Conservation (phyloP, 257 asterid genomes). For the Capsicum rhomboideum region DNA sequence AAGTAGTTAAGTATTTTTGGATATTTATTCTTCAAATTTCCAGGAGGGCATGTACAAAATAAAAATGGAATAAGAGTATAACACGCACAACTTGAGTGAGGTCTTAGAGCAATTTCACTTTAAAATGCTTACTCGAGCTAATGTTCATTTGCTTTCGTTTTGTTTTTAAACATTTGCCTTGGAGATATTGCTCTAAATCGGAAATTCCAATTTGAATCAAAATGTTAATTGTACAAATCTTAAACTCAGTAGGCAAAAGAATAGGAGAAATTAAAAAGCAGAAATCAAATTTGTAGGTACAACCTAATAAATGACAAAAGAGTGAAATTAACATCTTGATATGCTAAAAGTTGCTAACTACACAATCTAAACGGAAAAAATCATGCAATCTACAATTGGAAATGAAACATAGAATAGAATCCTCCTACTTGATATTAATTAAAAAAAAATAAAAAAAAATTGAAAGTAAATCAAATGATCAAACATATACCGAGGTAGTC, state of each 20-base stretch:
- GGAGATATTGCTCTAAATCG: not conserved
- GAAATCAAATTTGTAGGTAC: not conserved
- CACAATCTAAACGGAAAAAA: not conserved
- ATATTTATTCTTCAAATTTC: not conserved
- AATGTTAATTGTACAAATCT: not conserved
- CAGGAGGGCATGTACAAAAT: not conserved
- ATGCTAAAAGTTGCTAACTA: not conserved
- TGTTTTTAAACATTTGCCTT: not conserved
- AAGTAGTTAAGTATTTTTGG: not conserved
- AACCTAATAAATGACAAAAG: not conserved
- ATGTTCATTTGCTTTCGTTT: not conserved
- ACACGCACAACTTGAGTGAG: not conserved
- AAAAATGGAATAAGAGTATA: not conserved
- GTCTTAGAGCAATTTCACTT: not conserved
- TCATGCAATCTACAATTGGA: not conserved
- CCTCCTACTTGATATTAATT: not conserved
- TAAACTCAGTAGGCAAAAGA: not conserved
- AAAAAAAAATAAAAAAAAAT: not conserved
- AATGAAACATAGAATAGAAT: not conserved
- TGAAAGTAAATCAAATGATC: not conserved
- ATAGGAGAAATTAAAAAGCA: not conserved
- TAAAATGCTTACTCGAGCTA: not conserved
- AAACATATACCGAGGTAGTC: constrained; percentile 64
- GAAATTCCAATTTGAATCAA: not conserved
- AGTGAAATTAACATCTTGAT: not conserved